These are phyloP conservation scores for Claviceps sp. DNA, from an alignment of 2,329 filamentous ascomycete species.

Conservation along the genomic window DNA sequence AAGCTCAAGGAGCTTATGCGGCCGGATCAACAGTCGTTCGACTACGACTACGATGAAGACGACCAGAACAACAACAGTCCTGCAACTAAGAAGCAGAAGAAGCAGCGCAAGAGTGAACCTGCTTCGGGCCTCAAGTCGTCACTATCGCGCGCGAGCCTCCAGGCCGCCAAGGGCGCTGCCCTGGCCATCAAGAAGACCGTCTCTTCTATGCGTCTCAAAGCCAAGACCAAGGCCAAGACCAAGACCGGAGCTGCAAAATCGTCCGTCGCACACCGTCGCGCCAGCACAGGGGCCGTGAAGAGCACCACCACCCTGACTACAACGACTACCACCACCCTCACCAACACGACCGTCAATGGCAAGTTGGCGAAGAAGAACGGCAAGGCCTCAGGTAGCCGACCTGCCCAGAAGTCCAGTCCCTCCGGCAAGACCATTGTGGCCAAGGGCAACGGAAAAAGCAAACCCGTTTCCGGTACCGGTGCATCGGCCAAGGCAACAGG, in stretches of 20 bases:
- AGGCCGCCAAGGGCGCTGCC: slow-evolving; percentile 24
- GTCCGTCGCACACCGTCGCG: slow-evolving; percentile 10
- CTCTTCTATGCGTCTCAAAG: slow-evolving; percentile 5
- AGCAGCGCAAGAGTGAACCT: slow-evolving; percentile 28
- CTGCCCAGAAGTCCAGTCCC: slow-evolving; percentile 5
- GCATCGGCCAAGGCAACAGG: neutral
- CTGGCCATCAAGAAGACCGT: slow-evolving; percentile 24
- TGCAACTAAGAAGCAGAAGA: slow-evolving; percentile 28
- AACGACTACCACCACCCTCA: neutral
- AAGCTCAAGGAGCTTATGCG: slow-evolving; percentile 41
- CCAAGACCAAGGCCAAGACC: slow-evolving; percentile 10
- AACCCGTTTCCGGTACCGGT: too few species aligned
- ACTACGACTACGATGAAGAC: neutral
- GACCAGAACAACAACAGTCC: neutral
- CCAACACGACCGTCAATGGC: slow-evolving; percentile 3
- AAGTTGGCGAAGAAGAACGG: slow-evolving; percentile 9
- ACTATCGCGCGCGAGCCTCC: slow-evolving; percentile 20
- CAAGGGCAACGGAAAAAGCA: neutral
- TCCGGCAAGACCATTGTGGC: slow-evolving; percentile 10
- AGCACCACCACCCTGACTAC: slow-evolving; percentile 10
- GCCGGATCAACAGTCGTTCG: slow-evolving; percentile 19
- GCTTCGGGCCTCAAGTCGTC: slow-evolving; percentile 21
- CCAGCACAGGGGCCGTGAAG: slow-evolving; percentile 15
- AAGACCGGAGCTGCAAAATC: neutral
- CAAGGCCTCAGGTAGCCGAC: slow-evolving; percentile 5